Base-by-base conservation (phyloP, 768 basidiomycete species). In the Trametes elegans region DNA sequence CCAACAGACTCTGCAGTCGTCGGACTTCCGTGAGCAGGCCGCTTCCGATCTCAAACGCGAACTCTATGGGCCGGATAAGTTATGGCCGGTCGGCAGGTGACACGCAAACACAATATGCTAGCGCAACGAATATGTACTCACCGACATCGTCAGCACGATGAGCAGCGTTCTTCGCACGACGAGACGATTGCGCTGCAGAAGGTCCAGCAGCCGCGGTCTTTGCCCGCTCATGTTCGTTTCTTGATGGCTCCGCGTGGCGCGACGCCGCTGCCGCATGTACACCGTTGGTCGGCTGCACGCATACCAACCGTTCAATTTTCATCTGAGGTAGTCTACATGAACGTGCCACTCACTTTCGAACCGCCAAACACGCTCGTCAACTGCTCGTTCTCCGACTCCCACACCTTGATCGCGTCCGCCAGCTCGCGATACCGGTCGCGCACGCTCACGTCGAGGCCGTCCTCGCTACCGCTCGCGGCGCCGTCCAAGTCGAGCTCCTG, bases 31-130 rank as follows among this genome's bases (percentile, higher is more conserved):
- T 88, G 27, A 98, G 77, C 45, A 98, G 76, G 11, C 89, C 89
- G 60, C 91, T 94, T 7, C 96, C 95, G 53, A 98, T 98, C 75
- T 98, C 96, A 64, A 97, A 95, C 35, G 96, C 96, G 63, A 98
- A 98, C 76, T 97, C 96, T 90, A 74, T 67, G 65, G n/a, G n/a
- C n/a, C n/a, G n/a, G n/a, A n/a, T n/a, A n/a, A n/a, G n/a, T n/a
- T n/a, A n/a, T n/a, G n/a, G n/a, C n/a, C n/a, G n/a, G n/a, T n/a
- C n/a, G n/a, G n/a, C n/a, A n/a, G n/a, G n/a, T n/a, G n/a, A n/a
- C n/a, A n/a, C n/a, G n/a, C n/a, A n/a, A n/a, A n/a, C n/a, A n/a
- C n/a, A n/a, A n/a, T n/a, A n/a, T n/a, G n/a, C n/a, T n/a, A n/a
- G 21, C 24, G 31, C 38, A 29, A 23, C 18, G 29, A 46, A 19